Percentiles rank a stretch among this genome's conserved stretches.
Evolutionary conservation across 1,139 yeast genomes (phyloP).

Genomic region (Taphrina communis): DNA sequence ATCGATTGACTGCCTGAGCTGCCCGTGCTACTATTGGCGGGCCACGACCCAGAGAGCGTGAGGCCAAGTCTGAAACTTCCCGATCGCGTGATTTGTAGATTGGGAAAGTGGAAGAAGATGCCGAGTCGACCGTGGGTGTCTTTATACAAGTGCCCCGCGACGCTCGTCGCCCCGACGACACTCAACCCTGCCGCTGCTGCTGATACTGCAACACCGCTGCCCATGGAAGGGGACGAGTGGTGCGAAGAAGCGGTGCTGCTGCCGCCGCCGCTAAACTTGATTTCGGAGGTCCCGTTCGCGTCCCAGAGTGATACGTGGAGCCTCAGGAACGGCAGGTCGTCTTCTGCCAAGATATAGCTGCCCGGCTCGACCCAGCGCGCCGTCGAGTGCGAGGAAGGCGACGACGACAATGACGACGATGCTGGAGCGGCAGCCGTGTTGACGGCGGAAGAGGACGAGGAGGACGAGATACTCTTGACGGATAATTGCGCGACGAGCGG

Average conservation of each 20-base stretch:
- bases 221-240: too few species aligned
- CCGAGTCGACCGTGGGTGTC: constrained; percentile 12
- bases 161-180: constrained; percentile 6
- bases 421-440: too few species aligned
- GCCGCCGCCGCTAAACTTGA: background rate
- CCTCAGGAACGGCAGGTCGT: constrained; percentile 30
- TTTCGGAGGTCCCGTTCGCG: background rate
- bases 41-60: constrained; percentile 15
- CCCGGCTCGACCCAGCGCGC: constrained; percentile 11
- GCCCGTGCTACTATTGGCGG: background rate
- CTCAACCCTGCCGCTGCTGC: background rate
- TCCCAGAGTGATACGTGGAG: constrained; percentile 23
- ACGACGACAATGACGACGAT: too few species aligned
- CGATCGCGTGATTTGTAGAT: constrained; percentile 23
- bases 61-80: constrained; percentile 22
- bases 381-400: background rate
- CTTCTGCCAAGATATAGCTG: constrained; percentile 1
- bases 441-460: too few species aligned
- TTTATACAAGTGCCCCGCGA: constrained; percentile 13
- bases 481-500: constrained; percentile 18
- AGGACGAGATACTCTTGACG: constrained; percentile 2
- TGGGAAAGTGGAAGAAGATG: constrained; percentile 28
- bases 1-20: background rate
- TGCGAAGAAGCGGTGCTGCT: too few species aligned
- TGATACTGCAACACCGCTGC: too few species aligned